Evolutionary conservation across 345 rosid species (phyloP).

Genomic region (Geranium brycei): DNA sequence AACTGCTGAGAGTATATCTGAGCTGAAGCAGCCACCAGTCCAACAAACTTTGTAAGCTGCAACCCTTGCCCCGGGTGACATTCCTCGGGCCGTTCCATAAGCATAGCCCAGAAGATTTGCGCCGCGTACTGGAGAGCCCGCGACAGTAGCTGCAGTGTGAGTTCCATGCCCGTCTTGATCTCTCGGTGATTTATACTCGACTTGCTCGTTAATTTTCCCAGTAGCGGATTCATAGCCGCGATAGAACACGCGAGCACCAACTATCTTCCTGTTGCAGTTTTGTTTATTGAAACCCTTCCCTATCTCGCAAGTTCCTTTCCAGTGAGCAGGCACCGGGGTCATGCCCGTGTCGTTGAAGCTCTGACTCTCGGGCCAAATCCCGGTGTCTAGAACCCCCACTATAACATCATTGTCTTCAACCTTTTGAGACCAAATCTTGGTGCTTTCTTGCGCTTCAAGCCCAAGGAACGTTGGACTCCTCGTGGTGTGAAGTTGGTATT

Average conservation of each 20-base stretch:
- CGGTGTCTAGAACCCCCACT: conserved; percentile 69
- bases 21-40: conserved; percentile 57
- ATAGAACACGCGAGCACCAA: conserved; percentile 56
- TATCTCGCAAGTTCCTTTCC: conserved; percentile 62
- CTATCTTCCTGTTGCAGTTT: conserved; percentile 55
- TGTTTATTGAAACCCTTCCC: conserved; percentile 38
- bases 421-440: conserved; percentile 34
- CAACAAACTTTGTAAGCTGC: conserved; percentile 78
- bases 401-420: conserved; percentile 48
- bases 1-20: conserved; percentile 62
- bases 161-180: conserved; percentile 79
- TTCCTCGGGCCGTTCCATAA: conserved; percentile 62
- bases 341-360: conserved; percentile 58
- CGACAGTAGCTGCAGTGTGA: conserved; percentile 71
- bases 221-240: conserved; percentile 55
- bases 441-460: conserved; percentile 32
- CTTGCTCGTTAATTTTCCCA: conserved; percentile 40
- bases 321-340: conserved; percentile 39
- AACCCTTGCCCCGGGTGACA: conserved; percentile 64
- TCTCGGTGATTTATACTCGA: conserved; percentile 59
- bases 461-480: conserved; percentile 69
- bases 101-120: conserved; percentile 65
- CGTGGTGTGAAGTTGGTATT: conserved; percentile 59
- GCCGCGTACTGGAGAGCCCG: conserved; percentile 45
- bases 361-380: conserved; percentile 68